A percentile compares a stretch with the other conserved stretches of the same genome.
These are phyloP conservation scores for Triticum turgidum DNA, from an alignment of 176 grass and related monocot species.

Conservation along the genomic window DNA sequence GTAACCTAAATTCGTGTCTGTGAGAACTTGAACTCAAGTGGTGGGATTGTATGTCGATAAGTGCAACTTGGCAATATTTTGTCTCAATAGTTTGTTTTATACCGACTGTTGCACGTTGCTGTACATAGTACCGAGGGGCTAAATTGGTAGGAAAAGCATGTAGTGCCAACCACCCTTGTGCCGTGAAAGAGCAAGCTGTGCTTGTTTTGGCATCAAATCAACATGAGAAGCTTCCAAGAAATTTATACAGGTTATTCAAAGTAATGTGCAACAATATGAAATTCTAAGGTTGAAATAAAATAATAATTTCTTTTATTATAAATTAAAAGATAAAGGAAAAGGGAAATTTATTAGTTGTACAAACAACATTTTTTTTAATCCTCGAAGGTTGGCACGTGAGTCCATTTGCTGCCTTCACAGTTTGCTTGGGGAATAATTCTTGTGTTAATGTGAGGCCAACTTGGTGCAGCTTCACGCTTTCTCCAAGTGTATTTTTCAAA, in stretches of 20 bases:
- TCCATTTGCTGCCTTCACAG: conserved; percentile 11
- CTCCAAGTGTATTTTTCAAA: background rate
- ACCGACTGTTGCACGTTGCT: background rate
- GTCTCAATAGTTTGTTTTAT: conserved; percentile 13
- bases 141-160: background rate
- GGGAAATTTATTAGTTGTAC: conserved; percentile 2
- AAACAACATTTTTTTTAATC: background rate
- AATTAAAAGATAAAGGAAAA: background rate
- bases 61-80: background rate
- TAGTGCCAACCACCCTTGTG: background rate
- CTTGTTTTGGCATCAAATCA: background rate
- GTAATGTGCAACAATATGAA: background rate
- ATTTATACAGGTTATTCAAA: background rate
- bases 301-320: background rate
- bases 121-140: background rate
- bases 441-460: conserved; percentile 1
- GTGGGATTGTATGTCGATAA: background rate
- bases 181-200: background rate
- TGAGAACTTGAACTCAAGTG: background rate
- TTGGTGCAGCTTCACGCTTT: background rate
- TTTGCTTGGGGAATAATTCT: conserved; percentile 6
- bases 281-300: background rate
- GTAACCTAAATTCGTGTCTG: background rate
- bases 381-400: background rate
- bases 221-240: background rate